Evolutionary conservation across 257 asterid species (phyloP).

Genomic region (Gentiana macrophylla): DNA sequence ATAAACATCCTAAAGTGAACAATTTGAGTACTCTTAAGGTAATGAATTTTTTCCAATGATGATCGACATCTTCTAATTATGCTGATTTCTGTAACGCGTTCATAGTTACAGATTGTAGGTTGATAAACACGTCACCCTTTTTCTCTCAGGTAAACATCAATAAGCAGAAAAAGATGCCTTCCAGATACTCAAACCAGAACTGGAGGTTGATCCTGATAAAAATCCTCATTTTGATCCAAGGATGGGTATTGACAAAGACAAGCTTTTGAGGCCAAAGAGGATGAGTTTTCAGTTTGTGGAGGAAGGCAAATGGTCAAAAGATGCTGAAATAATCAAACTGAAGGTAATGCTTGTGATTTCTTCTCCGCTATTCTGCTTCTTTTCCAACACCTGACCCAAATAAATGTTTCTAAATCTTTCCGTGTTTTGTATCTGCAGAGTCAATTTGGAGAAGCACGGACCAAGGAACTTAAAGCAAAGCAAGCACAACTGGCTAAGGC

Average conservation of each 20-base stretch:
- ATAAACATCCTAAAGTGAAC: constrained; percentile 61
- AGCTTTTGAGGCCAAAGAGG: constrained; percentile 85
- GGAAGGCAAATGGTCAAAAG: constrained; percentile 98
- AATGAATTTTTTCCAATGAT: neutral
- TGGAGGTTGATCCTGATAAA: constrained; percentile 78
- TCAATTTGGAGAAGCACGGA: constrained; percentile 93
- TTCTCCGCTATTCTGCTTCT: neutral
- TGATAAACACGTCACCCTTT: no score
- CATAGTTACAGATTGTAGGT: no score
- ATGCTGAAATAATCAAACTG: constrained; percentile 69
- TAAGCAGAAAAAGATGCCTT: constrained; percentile 91
- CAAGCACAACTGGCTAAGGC: constrained; percentile 93
- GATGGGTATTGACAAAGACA: constrained; percentile 78
- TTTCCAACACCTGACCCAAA: no score
- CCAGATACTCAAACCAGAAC: constrained; percentile 91
- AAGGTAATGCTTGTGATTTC: constrained; percentile 31
- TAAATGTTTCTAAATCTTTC: neutral
- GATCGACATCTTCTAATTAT: neutral
- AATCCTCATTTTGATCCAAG: constrained; percentile 79
- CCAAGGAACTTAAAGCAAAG: constrained; percentile 81
- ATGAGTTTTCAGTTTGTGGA: constrained; percentile 83
- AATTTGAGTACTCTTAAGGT: constrained; percentile 92
- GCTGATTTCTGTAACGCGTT: no score
- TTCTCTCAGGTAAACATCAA: constrained; percentile 72
- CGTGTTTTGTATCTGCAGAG: constrained; percentile 32